A percentile compares a stretch with the other conserved stretches of the same genome.
Conservation (phyloP, 83 land plant genomes). For the Thuja plicata region DNA sequence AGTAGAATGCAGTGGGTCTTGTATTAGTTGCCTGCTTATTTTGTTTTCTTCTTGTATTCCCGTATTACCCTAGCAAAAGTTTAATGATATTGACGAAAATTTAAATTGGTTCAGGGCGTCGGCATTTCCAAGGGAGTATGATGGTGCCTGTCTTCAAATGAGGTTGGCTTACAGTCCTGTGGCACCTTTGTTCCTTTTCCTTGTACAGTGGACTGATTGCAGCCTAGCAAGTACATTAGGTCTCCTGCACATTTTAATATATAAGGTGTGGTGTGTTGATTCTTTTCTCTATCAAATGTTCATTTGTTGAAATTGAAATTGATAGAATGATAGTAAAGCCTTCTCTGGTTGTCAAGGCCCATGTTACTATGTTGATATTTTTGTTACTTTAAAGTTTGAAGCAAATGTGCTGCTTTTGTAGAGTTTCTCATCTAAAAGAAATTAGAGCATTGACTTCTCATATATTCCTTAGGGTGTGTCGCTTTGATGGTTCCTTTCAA, state of each 20-base stretch:
- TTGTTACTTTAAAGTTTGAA: not conserved
- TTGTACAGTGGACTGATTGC: constrained; percentile 89
- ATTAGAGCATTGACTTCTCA: not conserved
- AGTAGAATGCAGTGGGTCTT: not conserved
- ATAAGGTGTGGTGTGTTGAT: constrained; percentile 53
- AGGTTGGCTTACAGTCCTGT: constrained; percentile 85
- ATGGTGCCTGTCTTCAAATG: constrained; percentile 89
- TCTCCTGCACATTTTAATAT: constrained; percentile 83
- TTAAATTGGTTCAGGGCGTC: constrained; percentile 70
- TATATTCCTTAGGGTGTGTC: not conserved
- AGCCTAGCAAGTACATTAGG: constrained; percentile 86
- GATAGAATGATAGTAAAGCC: not conserved
- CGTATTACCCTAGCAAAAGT: not conserved
- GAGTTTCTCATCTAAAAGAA: not conserved
- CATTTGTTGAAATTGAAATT: not conserved
- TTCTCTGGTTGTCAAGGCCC: not conserved
- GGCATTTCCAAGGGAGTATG: constrained; percentile 69
- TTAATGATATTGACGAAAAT: not conserved
- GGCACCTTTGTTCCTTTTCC: constrained; percentile 70
- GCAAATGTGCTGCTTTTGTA: not conserved
- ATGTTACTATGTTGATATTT: not conserved
- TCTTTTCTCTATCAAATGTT: constrained; percentile 5
- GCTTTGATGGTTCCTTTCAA: not conserved
- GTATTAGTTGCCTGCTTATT: not conserved
- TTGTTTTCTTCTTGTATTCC: not conserved